These are phyloP conservation scores for Globisporangium lucens DNA, from an alignment of 352 stramenopile species.

Conservation along the genomic window DNA sequence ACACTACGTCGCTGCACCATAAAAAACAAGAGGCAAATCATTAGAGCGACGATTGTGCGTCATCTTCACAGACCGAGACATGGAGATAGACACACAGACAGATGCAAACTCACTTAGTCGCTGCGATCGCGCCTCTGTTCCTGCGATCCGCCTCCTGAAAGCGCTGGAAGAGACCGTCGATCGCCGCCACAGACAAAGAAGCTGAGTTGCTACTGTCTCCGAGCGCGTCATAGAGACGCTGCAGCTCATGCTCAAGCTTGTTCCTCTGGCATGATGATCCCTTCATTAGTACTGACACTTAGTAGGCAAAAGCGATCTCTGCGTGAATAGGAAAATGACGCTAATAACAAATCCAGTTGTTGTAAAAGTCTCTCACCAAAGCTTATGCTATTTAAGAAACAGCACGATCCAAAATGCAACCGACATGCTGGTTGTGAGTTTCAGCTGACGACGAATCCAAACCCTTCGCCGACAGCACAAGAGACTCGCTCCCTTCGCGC, in stretches of 20 bases:
- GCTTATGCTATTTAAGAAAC: no score
- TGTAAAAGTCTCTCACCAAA: no score
- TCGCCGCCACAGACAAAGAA: neutral
- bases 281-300: neutral
- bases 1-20: neutral
- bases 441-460: no score
- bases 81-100: neutral
- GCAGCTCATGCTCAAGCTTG: neutral
- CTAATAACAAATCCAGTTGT: no score
- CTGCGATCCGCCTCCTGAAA: constrained; percentile 18
- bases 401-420: no score
- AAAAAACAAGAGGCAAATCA: neutral
- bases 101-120: neutral
- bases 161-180: constrained; percentile 6
- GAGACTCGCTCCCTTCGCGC: no score
- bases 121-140: constrained; percentile 14
- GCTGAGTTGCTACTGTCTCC: neutral
- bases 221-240: neutral
- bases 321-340: no score
- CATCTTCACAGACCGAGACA: no score
- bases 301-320: neutral
- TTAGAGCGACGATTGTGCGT: no score
- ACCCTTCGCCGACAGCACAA: no score
- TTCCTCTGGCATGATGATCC: neutral
- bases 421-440: no score